Conservation (phyloP, 805 yeast species). For the Candida nemodendra region DNA sequence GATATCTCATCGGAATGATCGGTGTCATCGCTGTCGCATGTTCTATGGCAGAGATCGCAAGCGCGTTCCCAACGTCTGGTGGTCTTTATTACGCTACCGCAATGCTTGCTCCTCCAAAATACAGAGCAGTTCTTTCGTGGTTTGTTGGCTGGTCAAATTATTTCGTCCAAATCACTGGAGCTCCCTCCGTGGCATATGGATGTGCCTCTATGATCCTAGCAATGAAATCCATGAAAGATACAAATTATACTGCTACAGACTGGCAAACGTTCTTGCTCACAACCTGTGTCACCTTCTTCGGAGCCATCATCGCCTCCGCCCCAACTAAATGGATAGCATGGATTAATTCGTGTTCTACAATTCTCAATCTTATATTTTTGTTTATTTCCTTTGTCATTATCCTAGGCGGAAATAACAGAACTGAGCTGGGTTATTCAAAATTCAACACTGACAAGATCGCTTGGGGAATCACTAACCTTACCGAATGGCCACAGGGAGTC, state of each 20-base stretch:
- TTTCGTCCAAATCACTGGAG: conserved; percentile 59
- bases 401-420: conserved; percentile 46
- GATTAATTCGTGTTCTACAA: conserved; percentile 50
- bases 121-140: conserved; percentile 57
- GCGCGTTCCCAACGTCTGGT: conserved; percentile 63
- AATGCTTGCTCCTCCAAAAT: conserved; percentile 54
- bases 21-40: conserved; percentile 57
- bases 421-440: conserved; percentile 37
- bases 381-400: conserved; percentile 52
- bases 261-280: conserved; percentile 53
- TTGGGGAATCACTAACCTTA: conserved; percentile 53
- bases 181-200: conserved; percentile 59
- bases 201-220: conserved; percentile 58
- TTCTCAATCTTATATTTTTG: conserved; percentile 46
- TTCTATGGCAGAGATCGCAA: conserved; percentile 61
- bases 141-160: conserved; percentile 62
- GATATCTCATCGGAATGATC: conserved; percentile 51
- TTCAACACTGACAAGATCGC: conserved; percentile 48
- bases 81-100: conserved; percentile 69
- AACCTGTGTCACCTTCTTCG: conserved; percentile 47
- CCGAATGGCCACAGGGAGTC: conserved; percentile 61
- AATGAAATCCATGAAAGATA: conserved; percentile 41
- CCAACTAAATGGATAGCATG: conserved; percentile 56
- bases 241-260: conserved; percentile 39
- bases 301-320: conserved; percentile 46